Percentiles rank a stretch among this genome's conserved stretches.
Conservation (phyloP, 148 eudicot species). For the Spergularia bocconei region DNA sequence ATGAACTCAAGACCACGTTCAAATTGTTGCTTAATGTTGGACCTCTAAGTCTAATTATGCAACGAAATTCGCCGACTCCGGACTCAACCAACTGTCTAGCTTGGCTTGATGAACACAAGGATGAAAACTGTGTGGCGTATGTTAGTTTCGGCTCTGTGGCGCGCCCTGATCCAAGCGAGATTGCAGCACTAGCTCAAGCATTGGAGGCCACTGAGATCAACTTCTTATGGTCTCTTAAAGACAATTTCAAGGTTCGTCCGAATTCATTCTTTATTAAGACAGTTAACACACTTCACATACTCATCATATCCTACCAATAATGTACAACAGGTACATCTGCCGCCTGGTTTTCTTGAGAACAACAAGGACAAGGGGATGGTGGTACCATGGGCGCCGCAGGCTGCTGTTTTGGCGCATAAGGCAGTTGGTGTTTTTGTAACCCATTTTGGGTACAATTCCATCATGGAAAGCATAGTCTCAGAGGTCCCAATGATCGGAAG, state of each 20-base stretch:
- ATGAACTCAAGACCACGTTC: conserved; percentile 38
- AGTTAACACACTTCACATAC: too few relatives aligned
- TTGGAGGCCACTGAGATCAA: conserved; percentile 21
- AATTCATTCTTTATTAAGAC: neutral
- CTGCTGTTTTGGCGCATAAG: conserved; percentile 28
- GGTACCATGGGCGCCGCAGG: conserved; percentile 39
- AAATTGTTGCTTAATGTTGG: conserved; percentile 38
- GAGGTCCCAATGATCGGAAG: conserved; percentile 38
- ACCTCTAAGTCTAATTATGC: conserved; percentile 30
- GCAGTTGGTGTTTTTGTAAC: conserved; percentile 40
- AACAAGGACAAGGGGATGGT: conserved; percentile 32
- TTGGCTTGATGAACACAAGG: conserved; percentile 32
- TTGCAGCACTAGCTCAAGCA: conserved; percentile 33
- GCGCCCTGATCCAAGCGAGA: conserved; percentile 26
- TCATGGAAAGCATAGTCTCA: conserved; percentile 28
- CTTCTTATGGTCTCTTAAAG: conserved; percentile 36
- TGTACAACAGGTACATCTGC: conserved; percentile 22
- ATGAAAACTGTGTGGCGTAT: conserved; percentile 24
- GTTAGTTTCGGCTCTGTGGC: conserved; percentile 36
- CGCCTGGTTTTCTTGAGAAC: conserved; percentile 28
- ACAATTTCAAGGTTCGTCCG: conserved; percentile 19
- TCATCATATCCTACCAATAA: too few relatives aligned
- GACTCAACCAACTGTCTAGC: conserved; percentile 18
- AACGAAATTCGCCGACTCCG: neutral
- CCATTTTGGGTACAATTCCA: conserved; percentile 44